phyloP scores from a whole-genome alignment of 1,284 basidiomycete genomes.

The Volvariella volvacea region DNA sequence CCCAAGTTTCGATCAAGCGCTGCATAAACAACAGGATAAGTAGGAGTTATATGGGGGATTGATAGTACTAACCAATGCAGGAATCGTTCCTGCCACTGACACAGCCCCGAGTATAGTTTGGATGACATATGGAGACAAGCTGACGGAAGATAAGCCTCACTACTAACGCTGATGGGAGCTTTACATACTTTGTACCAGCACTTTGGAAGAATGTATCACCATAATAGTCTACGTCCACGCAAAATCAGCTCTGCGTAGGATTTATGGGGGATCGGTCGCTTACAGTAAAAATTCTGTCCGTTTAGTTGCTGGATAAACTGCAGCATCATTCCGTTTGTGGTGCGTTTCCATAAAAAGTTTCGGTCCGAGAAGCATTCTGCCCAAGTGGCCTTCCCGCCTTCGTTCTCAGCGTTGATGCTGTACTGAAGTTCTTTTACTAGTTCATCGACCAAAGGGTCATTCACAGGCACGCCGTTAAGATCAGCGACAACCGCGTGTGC shows the following conservation, averaged over 20 bases:
- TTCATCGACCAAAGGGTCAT: conserved; percentile 59
- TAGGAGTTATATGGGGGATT: neutral
- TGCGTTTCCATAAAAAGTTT: conserved; percentile 67
- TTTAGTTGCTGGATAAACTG: conserved; percentile 80
- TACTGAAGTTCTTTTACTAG: conserved; percentile 65
- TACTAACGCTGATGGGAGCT: neutral
- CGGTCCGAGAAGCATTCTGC: conserved; percentile 68
- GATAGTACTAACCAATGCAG: conserved; percentile 38
- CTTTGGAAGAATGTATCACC: conserved; percentile 80
- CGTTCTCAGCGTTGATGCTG: conserved; percentile 63
- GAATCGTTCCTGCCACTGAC: conserved; percentile 59
- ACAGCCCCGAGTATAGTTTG: conserved; percentile 68
- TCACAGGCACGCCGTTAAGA: conserved; percentile 55
- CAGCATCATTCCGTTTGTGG: conserved; percentile 73
- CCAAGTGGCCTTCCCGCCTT: conserved; percentile 77
- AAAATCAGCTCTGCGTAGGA: too few relatives aligned
- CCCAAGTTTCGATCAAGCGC: conserved; percentile 61
- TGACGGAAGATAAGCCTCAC: conserved; percentile 14
- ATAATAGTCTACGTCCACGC: conserved; percentile 68
- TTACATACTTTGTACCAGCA: conserved; percentile 52
- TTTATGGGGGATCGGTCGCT: conserved; percentile 16
- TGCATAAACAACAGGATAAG: conserved; percentile 13
- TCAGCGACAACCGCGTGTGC: conserved; percentile 59
- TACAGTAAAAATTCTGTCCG: conserved; percentile 72
- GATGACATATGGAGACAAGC: conserved; percentile 65